These are phyloP conservation scores for Pichia heedii DNA, from an alignment of 805 yeast genomes.

Conservation along the genomic window DNA sequence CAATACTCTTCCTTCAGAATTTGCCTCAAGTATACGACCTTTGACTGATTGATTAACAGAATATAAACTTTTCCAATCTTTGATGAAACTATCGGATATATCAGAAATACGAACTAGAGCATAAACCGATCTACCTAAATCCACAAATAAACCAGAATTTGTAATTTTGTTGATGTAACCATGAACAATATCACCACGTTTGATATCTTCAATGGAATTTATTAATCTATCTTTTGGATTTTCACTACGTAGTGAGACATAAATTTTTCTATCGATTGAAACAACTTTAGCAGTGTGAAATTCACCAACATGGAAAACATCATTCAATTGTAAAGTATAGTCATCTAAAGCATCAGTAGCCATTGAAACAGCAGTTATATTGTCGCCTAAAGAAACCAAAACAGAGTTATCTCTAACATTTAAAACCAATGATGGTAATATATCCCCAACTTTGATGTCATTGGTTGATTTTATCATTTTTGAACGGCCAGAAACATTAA, in stretches of 20 bases:
- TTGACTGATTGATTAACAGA: slow-evolving; percentile 60
- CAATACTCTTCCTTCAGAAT: slow-evolving; percentile 54
- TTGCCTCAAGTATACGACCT: slow-evolving; percentile 63
- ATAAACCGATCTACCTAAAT: slow-evolving; percentile 58
- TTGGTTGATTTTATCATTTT: slow-evolving; percentile 32
- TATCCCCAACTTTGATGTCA: slow-evolving; percentile 46
- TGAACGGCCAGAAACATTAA: slow-evolving; percentile 33
- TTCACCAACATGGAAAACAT: slow-evolving; percentile 41
- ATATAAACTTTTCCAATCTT: slow-evolving; percentile 81
- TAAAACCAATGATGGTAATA: slow-evolving; percentile 53
- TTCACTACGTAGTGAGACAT: slow-evolving; percentile 53
- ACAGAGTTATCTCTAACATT: slow-evolving; percentile 52
- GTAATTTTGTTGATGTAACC: slow-evolving; percentile 76
- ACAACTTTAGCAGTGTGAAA: slow-evolving; percentile 49
- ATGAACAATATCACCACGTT: slow-evolving; percentile 62
- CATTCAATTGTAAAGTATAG: slow-evolving; percentile 44
- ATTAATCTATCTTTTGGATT: slow-evolving; percentile 45
- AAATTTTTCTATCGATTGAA: slow-evolving; percentile 45
- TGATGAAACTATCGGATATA: slow-evolving; percentile 69
- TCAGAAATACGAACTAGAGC: slow-evolving; percentile 79
- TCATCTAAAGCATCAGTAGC: slow-evolving; percentile 73
- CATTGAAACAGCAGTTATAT: slow-evolving; percentile 53
- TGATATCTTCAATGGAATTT: slow-evolving; percentile 41
- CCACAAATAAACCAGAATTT: slow-evolving; percentile 69
- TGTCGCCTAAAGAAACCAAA: slow-evolving; percentile 59